Evolutionary conservation across 345 rosid genomes (phyloP), one percentile per base, ranked within the genome.

Genomic region (Psidium friedrichsthalianum): DNA sequence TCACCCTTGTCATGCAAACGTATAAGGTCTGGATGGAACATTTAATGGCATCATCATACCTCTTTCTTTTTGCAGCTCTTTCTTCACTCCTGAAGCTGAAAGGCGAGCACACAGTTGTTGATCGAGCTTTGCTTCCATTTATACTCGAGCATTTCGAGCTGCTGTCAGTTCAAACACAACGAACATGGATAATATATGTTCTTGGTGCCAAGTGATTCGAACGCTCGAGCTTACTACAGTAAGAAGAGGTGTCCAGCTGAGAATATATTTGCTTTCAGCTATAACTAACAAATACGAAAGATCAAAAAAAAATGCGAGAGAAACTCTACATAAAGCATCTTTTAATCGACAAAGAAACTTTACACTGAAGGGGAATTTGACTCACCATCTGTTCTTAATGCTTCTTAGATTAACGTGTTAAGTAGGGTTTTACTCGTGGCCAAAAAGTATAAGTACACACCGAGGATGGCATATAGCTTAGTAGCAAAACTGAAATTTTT

Each of bases 31-130:
- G 57, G 57, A 76, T 16, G 56, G 82, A 86, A 56, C 42, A 58
- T 53, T 22, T 27, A 40, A 36, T 56, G 82, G 57, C 83, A 55
- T 47, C 74, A 36, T 83, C 89, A 82, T 92, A 90, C 98, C 99
- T 95, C 98, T 89, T 89, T 89, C 97, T 90, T 93, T 89, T 96
- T 82, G 90, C 92, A 16, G 95, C 98, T 86, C 98, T 91, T 91
- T 96, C 98, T 86, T 91, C 99, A 52, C 96, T 94, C 88, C 94
- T 93, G 90, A 96, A 93, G 89, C 91, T 90, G 89, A 95, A 97
- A 44, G 97, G 95, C 76, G 89, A 86, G 52, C 92, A 90, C 51
- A 88, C 88, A 82, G 47, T 84, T 20, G 92, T 82, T 54, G 95
- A 85, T 82, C 64, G 90, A 85, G 87, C 76, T 90, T 89, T 94